These are phyloP conservation scores for Neurospora sp. DNA, from an alignment of 495 filamentous ascomycete genomes.

Conservation along the genomic window DNA sequence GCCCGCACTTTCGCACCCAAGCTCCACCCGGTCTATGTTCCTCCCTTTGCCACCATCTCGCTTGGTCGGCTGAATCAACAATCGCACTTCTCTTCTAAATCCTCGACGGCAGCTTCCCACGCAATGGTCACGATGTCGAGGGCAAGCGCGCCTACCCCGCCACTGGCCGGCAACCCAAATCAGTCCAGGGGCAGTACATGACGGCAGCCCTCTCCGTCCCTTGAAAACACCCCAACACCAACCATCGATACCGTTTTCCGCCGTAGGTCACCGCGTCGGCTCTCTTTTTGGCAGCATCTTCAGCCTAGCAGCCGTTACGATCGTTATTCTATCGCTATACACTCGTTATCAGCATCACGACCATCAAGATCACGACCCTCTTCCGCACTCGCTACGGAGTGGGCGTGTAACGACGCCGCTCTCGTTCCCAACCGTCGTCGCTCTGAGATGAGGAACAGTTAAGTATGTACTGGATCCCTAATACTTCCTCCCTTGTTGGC, in stretches of 20 bases:
- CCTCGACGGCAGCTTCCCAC: neutral
- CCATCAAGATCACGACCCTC: neutral
- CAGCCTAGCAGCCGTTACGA: neutral
- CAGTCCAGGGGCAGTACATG: neutral
- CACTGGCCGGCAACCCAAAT: neutral
- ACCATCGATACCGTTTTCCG: neutral
- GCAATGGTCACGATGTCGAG: neutral
- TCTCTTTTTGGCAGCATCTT: neutral
- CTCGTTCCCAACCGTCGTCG: neutral
- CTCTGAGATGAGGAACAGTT: neutral
- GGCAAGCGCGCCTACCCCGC: neutral
- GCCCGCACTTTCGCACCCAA: neutral
- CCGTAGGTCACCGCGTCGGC: neutral
- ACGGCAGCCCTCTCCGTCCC: neutral
- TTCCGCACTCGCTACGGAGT: neutral
- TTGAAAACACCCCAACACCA: neutral
- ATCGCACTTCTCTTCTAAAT: neutral
- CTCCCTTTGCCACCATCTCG: neutral
- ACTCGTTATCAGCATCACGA: neutral
- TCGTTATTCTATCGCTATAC: neutral
- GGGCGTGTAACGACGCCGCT: neutral
- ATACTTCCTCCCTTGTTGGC: neutral
- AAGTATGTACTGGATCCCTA: neutral
- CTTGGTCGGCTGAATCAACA: neutral
- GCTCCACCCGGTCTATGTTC: neutral